Evolutionary conservation across 2,329 filamentous ascomycete species (phyloP).

Genomic region (Aureobasidium sp.): DNA sequence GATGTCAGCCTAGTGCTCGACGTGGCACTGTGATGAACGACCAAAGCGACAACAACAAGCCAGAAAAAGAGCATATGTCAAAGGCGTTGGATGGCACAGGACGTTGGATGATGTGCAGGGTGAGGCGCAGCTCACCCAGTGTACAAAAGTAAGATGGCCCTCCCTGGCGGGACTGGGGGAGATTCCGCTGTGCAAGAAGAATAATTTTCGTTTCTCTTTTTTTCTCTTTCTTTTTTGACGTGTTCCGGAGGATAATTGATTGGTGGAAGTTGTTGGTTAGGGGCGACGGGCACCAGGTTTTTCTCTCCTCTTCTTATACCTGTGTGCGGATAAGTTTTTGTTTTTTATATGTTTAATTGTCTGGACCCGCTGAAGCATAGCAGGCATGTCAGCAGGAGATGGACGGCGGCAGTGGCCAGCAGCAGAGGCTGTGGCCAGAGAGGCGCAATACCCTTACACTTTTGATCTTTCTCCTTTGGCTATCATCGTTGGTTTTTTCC

Average conservation of each 20-base stretch:
- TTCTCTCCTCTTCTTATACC: constrained; percentile 1
- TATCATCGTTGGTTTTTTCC: constrained; percentile 1
- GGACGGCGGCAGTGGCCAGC: constrained; percentile 1
- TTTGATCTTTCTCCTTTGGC: constrained; percentile 7
- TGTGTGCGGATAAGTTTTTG: background rate
- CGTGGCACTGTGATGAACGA: constrained; percentile 49
- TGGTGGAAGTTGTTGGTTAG: constrained; percentile 8
- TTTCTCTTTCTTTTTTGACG: background rate
- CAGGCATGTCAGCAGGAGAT: constrained; percentile 11
- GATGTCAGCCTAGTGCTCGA: constrained; percentile 97
- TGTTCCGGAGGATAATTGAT: constrained; percentile 7
- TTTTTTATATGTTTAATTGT: constrained; percentile 11
- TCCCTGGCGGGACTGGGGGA: constrained; percentile 13
- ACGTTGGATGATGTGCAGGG: constrained; percentile 2
- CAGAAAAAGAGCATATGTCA: constrained; percentile 5
- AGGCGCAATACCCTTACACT: constrained; percentile 11
- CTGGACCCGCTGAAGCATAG: constrained; percentile 3
- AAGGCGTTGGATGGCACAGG: constrained; percentile 7
- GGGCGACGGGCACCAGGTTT: background rate
- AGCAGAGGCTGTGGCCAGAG: constrained; percentile 1
- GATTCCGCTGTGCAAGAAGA: constrained; percentile 3
- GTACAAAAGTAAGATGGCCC: constrained; percentile 9
- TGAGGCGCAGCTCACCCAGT: constrained; percentile 6
- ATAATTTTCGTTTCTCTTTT: constrained; percentile 13
- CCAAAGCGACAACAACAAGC: background rate